phyloP scores from a whole-genome alignment of 2,329 filamentous ascomycete genomes.

The Fusarium phyllophilum region DNA sequence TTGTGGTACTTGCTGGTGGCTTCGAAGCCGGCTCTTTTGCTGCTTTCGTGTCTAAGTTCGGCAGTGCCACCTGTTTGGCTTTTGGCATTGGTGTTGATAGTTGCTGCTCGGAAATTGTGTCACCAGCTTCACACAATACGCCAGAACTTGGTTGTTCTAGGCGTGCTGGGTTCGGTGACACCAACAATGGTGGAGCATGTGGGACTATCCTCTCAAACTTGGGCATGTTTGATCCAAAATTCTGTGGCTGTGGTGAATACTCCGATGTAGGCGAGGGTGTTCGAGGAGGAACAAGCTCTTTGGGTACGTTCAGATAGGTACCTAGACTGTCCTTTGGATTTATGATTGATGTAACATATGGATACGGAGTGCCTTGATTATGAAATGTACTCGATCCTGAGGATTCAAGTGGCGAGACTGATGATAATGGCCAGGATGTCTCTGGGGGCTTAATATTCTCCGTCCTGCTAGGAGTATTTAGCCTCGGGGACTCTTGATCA shows the following conservation, averaged over 20 bases:
- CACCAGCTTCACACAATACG: constrained; percentile 6
- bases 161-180: constrained; percentile 12
- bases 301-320: not conserved
- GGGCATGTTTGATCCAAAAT: not conserved
- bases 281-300: constrained; percentile 9
- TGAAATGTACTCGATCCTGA: constrained; percentile 24
- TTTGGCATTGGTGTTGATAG: not conserved
- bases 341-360: not conserved
- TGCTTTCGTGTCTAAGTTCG: not conserved
- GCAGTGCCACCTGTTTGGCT: not conserved
- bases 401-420: constrained; percentile 16
- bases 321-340: not conserved
- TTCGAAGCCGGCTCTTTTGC: not conserved
- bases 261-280: constrained; percentile 23
- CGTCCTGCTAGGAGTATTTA: not conserved
- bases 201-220: constrained; percentile 15
- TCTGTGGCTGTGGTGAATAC: constrained; percentile 3
- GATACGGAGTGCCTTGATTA: constrained; percentile 9
- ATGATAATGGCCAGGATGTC: constrained; percentile 22
- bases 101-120: not conserved
- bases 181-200: constrained; percentile 8
- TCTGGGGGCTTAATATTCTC: not conserved
- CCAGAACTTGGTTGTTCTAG: constrained; percentile 21
- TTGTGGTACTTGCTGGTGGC: not conserved
- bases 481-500: not conserved